Base-by-base conservation (phyloP, 192 early-diverging fungal genomes). In the Geranomyces michiganensis region DNA sequence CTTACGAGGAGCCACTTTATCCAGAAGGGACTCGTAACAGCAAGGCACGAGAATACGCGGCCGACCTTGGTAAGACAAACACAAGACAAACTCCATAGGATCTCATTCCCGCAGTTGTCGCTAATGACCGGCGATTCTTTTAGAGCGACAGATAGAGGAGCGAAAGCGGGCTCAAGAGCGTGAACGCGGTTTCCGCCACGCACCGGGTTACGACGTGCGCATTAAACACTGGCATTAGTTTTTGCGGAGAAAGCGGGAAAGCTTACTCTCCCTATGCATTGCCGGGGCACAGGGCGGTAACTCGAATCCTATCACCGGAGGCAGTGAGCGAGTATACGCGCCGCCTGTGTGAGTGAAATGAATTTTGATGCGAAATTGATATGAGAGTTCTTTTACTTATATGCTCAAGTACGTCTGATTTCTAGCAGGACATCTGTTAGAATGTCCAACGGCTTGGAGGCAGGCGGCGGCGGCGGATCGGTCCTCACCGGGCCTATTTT, bases 91-190 rank as follows among this genome's bases (percentile, higher is more conserved):
- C 10, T 19, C 10, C 19, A 10, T 47, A 19, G 19, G 19, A 47
- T 47, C 46, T 19, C 19, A 47, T 14, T 47, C 46, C 12, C 19
- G 46, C 24, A 26, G 7, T 9, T 41, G 36, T 24, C 24, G 36
- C 45, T n/a, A n/a, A n/a, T n/a, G n/a, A n/a, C n/a, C n/a, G n/a
- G n/a, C n/a, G n/a, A n/a, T n/a, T n/a, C n/a, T n/a, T n/a, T n/a
- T n/a, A 76, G 76, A 61, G 32, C 47, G 43, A 7, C 76, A 77
- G 36, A 77, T 77, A 21, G 48, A 51, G 9, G 64, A 77, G 46
- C 59, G 62, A 27, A 55, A 67, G 15, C 44, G 51, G 22, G 70
- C 70, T 41, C 43, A 62, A 47, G 70, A 77, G 13, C 66, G 60
- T 26, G 76, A 77, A 27, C 70, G 76, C 26, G 64, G 46, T 7